phyloP scores from a whole-genome alignment of 1,284 basidiomycete species.

The Cerrena zonata region DNA sequence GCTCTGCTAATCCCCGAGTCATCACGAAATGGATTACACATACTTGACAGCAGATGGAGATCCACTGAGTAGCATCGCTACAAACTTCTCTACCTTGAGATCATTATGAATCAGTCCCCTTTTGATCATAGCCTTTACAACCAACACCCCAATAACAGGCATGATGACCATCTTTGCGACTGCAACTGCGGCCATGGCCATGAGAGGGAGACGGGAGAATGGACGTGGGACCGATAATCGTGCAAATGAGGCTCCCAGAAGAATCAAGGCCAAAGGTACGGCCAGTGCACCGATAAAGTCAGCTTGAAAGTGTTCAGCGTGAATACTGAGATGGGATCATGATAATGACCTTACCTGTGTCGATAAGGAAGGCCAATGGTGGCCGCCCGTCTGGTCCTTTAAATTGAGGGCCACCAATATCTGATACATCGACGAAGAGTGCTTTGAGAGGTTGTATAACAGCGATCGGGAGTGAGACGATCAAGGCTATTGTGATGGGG shows the following conservation, averaged over 20 bases:
- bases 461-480: conserved; percentile 42
- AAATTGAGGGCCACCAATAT: conserved; percentile 35
- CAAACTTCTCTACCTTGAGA: conserved; percentile 37
- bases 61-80: conserved; percentile 37
- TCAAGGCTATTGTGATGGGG: conserved; percentile 42
- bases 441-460: conserved; percentile 47
- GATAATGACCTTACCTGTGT: conserved; percentile 33
- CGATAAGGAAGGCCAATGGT: conserved; percentile 41
- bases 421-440: conserved; percentile 41
- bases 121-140: conserved; percentile 36
- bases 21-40: conserved; percentile 8
- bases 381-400: conserved; percentile 49
- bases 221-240: conserved; percentile 37
- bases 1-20: background rate
- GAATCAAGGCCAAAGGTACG: conserved; percentile 47
- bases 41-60: conserved; percentile 35
- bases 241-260: conserved; percentile 53
- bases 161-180: conserved; percentile 47
- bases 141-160: conserved; percentile 46
- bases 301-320: conserved; percentile 19
- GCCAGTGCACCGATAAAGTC: conserved; percentile 43
- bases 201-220: conserved; percentile 39
- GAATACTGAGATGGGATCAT: background rate
- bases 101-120: conserved; percentile 31
- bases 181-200: conserved; percentile 43